Evolutionary conservation across 805 yeast species (phyloP), one percentile per base, ranked within the genome.

Genomic region (Sungouiella thailandica): DNA sequence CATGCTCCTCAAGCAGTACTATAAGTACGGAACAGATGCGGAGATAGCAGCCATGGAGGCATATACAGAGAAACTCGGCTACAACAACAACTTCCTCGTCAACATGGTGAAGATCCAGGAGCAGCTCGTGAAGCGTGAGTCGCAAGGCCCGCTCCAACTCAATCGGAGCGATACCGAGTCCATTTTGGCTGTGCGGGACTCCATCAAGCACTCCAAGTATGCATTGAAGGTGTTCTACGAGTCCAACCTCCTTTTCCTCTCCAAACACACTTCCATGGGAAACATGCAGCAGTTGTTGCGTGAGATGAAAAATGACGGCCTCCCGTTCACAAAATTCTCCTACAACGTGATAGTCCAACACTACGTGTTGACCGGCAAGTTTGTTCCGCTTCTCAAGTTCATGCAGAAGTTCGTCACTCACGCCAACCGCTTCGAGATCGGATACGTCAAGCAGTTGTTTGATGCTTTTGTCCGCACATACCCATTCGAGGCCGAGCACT

Each of bases 381-480:
- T 58, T 29, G 36, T 61, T 10, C 53, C 50, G 10, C 46, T 65
- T 10, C 34, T 50, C n/a, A 45, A 50, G 33, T 57, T 55, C 35
- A 29, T 61, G 28, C 35, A 40, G 12, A 46, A 45, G 17, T 41
- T 40, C 35, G 29, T 44, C 39, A 14, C 37, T 29, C 19, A 37
- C 39, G 29, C 41, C 45, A n/a, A 36, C 28, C 10, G 17, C 8
- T 60, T 55, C 34, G 49, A 53, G 28, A 47, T 47, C 11, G 38
- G 45, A 5, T 57, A 46, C 29, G 36, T 59, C n/a, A 43, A 43
- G 18, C 44, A 45, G 23, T 32, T 59, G 5, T 62, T 52, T 32
- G 54, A 60, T 10, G 43, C 61, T 2, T 65, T 62, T 40, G 49
- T 65, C 6, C 41, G 42, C 18, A 47, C 62, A 1, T 65, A 59